phyloP scores from a whole-genome alignment of 129 eudicot species.

The Cynara cardunculus region DNA sequence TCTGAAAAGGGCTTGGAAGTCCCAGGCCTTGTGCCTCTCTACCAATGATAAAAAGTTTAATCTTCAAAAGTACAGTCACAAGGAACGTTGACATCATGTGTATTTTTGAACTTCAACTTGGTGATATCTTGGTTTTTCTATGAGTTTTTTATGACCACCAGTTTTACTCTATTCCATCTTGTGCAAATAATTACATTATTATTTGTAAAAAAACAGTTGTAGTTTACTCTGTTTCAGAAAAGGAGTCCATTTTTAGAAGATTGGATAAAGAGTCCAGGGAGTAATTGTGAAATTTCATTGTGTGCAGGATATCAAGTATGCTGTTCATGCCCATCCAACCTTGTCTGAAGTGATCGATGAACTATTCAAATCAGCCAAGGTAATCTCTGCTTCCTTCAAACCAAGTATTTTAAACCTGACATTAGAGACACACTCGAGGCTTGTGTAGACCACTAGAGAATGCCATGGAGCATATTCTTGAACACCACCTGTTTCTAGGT shows the following conservation, averaged over 20 bases:
- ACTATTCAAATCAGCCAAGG: constrained; percentile 96
- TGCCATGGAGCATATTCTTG: not conserved
- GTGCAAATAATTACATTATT: not conserved
- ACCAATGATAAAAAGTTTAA: not conserved
- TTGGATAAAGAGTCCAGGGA: not conserved
- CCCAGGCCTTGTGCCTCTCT: not conserved
- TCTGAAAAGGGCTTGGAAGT: not conserved
- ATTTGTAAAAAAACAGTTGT: no score
- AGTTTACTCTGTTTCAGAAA: not conserved
- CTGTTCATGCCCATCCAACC: constrained; percentile 99
- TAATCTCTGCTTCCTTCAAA: constrained; percentile 27
- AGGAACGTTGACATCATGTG: not conserved
- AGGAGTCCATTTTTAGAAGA: not conserved
- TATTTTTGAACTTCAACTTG: not conserved
- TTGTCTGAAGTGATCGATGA: constrained; percentile 96
- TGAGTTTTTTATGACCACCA: not conserved
- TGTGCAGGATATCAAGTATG: constrained; percentile 79
- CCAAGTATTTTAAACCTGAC: not conserved
- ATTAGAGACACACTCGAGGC: not conserved
- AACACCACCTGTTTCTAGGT: constrained; percentile 12
- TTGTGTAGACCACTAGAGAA: not conserved
- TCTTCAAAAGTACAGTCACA: not conserved
- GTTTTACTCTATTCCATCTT: not conserved
- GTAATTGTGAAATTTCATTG: not conserved
- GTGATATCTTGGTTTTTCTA: not conserved